phyloP scores from a whole-genome alignment of 2,329 filamentous ascomycete genomes.

The Aspergillus costaricaensis region DNA sequence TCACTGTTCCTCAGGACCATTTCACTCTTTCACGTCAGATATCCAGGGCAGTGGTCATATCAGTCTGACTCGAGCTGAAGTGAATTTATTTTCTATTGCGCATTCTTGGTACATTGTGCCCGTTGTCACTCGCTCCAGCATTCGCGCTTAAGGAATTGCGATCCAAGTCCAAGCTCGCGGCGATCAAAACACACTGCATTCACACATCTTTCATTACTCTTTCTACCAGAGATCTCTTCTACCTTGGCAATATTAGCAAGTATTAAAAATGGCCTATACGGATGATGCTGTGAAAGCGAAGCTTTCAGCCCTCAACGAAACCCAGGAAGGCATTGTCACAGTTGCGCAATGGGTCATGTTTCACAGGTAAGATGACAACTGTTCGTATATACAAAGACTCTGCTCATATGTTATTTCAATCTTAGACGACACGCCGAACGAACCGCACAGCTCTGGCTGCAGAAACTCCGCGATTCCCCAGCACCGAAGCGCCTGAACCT shows the following conservation, averaged over 20 bases:
- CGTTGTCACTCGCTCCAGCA: background rate
- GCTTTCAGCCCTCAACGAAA: constrained; percentile 92
- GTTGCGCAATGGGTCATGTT: constrained; percentile 99
- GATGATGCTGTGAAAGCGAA: constrained; percentile 95
- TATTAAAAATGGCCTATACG: constrained; percentile 77
- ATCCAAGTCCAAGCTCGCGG: background rate
- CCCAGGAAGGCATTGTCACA: constrained; percentile 93
- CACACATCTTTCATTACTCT: background rate
- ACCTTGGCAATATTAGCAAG: background rate
- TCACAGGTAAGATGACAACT: constrained; percentile 67
- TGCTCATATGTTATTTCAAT: constrained; percentile 15
- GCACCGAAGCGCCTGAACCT: constrained; percentile 85
- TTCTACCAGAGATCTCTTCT: background rate
- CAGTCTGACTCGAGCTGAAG: background rate
- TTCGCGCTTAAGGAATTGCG: background rate
- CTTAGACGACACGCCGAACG: constrained; percentile 84
- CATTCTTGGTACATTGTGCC: background rate
- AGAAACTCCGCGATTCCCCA: constrained; percentile 82
- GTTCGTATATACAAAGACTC: constrained; percentile 21
- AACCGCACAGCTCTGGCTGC: constrained; percentile 88
- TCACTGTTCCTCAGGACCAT: constrained; percentile 9
- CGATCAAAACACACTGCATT: constrained; percentile 1
- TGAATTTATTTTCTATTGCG: background rate
- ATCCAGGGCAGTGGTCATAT: background rate
- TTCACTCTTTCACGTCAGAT: constrained; percentile 6